These are phyloP conservation scores for Magnusiomyces sp. DNA, from an alignment of 1,139 yeast genomes.

Conservation along the genomic window DNA sequence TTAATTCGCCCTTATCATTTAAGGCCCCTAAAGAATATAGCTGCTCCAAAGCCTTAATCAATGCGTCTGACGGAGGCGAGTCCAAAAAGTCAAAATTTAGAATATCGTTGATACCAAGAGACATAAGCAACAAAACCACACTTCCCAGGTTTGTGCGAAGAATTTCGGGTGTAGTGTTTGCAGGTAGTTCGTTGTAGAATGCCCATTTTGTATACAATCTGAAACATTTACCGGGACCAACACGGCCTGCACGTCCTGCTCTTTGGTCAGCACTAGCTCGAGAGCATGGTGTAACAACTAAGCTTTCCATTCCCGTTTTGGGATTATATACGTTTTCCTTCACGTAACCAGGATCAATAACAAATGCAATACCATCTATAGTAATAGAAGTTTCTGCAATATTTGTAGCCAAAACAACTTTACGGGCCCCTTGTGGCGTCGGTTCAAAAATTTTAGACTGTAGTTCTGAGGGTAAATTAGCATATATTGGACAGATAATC, in stretches of 20 bases:
- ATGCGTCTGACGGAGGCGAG: constrained; percentile 63
- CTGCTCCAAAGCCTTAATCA: constrained; percentile 69
- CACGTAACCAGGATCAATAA: constrained; percentile 88
- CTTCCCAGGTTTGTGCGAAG: constrained; percentile 70
- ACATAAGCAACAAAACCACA: constrained; percentile 63
- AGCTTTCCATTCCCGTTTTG: constrained; percentile 79
- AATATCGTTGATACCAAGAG: constrained; percentile 76
- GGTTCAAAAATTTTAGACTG: constrained; percentile 82
- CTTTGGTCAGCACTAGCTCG: constrained; percentile 93
- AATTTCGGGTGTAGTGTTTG: constrained; percentile 83
- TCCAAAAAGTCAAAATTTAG: constrained; percentile 85
- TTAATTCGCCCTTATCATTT: constrained; percentile 68
- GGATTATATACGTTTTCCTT: constrained; percentile 82
- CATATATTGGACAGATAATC: constrained; percentile 81
- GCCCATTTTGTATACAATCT: constrained; percentile 84
- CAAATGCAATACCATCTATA: constrained; percentile 82
- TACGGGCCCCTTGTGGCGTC: constrained; percentile 68
- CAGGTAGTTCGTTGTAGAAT: constrained; percentile 65
- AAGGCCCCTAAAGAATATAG: constrained; percentile 83
- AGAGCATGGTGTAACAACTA: constrained; percentile 80
- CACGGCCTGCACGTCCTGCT: constrained; percentile 96
- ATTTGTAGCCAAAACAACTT: constrained; percentile 89
- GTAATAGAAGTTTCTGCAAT: constrained; percentile 97
- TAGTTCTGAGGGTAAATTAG: constrained; percentile 77
- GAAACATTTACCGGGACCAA: constrained; percentile 93